These are phyloP conservation scores for Phragmites australis DNA, from an alignment of 176 grass and related monocot genomes.

Conservation along the genomic window DNA sequence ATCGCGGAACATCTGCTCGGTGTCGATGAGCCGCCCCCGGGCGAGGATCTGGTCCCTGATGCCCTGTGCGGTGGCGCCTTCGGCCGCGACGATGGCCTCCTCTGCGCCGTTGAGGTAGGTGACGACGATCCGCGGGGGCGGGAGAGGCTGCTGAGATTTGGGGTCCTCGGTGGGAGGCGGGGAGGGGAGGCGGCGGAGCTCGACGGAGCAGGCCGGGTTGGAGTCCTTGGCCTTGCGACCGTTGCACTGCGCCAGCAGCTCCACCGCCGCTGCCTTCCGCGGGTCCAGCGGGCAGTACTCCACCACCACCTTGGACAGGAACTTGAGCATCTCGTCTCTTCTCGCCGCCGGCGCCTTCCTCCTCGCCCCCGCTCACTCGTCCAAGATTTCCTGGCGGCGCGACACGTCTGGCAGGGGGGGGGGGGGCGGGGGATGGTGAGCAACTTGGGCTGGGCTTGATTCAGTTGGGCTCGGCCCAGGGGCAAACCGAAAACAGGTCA, in stretches of 20 bases:
- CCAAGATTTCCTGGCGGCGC: conserved; percentile 6
- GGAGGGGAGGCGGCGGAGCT: conserved; percentile 76
- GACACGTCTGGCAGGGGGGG: background rate
- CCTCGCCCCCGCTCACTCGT: background rate
- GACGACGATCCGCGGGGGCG: conserved; percentile 62
- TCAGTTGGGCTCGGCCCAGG: background rate
- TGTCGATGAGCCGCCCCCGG: conserved; percentile 73
- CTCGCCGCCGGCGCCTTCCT: background rate
- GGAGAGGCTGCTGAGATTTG: conserved; percentile 1
- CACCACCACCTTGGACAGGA: conserved; percentile 86
- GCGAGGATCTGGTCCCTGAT: conserved; percentile 81
- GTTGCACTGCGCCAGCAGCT: conserved; percentile 94
- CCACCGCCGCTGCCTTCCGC: conserved; percentile 83
- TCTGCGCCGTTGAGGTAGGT: conserved; percentile 82
- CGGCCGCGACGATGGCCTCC: conserved; percentile 64
- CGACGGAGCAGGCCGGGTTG: conserved; percentile 88
- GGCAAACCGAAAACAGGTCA: background rate
- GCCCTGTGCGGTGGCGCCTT: conserved; percentile 64
- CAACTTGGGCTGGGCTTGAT: background rate
- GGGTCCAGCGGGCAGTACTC: conserved; percentile 88
- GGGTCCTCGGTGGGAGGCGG: background rate
- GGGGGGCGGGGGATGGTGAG: background rate
- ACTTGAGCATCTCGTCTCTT: conserved; percentile 63
- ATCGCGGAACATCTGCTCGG: conserved; percentile 85
- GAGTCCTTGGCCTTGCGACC: conserved; percentile 93